Evolutionary conservation across 495 filamentous ascomycete species (phyloP).

Genomic region (Penicilliopsis zonata): DNA sequence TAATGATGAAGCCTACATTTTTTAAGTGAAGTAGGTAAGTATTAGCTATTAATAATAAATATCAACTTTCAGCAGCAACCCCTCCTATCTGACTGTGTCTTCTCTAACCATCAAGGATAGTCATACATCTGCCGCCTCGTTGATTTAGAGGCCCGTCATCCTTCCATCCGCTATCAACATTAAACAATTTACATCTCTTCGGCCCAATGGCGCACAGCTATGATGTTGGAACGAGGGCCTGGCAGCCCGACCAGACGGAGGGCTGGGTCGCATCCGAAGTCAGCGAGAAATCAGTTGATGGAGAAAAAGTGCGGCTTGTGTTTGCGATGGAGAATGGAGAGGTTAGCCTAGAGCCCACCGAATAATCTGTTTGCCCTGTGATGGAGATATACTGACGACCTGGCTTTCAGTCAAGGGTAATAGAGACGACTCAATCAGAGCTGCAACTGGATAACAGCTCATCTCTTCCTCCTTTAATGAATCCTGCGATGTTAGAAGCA

Average conservation of each 20-base stretch:
- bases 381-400: slow-evolving; percentile 11
- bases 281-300: slow-evolving; percentile 70
- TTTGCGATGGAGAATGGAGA: slow-evolving; percentile 88
- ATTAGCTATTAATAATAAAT: no score
- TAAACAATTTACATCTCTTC: slow-evolving; percentile 1
- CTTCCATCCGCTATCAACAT: no score
- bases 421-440: slow-evolving; percentile 69
- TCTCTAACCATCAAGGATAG: no score
- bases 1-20: no score
- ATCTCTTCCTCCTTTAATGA: slow-evolving; percentile 85
- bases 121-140: no score
- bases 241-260: slow-evolving; percentile 91
- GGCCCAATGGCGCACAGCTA: slow-evolving; percentile 81
- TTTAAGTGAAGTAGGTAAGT: no score
- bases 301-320: slow-evolving; percentile 72
- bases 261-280: slow-evolving; percentile 98
- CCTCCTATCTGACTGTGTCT: no score
- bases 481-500: slow-evolving; percentile 94
- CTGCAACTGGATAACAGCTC: slow-evolving; percentile 62
- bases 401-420: slow-evolving; percentile 50
- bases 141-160: no score
- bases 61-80: no score
- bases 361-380: neutral
- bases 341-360: slow-evolving; percentile 40
- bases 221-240: slow-evolving; percentile 93